phyloP scores from a whole-genome alignment of 768 basidiomycete genomes.

The Lentinula detonsa region DNA sequence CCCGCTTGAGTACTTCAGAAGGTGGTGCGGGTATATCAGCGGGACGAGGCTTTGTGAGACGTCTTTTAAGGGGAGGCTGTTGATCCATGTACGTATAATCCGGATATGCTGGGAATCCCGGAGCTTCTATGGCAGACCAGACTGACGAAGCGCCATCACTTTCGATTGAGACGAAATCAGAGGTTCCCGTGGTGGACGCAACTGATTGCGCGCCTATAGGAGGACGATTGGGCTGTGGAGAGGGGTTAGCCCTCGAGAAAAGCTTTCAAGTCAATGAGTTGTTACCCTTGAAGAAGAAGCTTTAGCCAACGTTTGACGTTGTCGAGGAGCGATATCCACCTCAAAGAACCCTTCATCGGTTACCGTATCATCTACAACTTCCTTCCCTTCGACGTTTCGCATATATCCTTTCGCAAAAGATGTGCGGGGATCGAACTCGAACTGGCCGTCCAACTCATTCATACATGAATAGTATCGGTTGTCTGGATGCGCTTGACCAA shows the following conservation, averaged over 20 bases:
- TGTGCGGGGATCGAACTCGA: constrained; percentile 17
- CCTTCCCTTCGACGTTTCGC: neutral
- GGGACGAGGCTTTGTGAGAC: constrained; percentile 4
- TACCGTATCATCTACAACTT: constrained; percentile 7
- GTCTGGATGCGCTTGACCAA: constrained; percentile 18
- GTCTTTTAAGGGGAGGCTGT: neutral
- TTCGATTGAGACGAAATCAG: neutral
- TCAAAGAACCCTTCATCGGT: constrained; percentile 13
- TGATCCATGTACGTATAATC: neutral
- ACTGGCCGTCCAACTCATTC: constrained; percentile 14
- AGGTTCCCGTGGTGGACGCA: neutral
- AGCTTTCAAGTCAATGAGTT: neutral
- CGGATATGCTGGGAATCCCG: neutral
- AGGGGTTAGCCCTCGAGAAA: neutral
- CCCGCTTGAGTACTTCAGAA: constrained; percentile 5
- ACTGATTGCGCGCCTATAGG: neutral
- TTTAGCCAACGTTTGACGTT: neutral
- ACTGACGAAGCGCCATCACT: neutral
- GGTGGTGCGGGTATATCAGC: constrained; percentile 6
- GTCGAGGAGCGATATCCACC: neutral
- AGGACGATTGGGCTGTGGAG: neutral
- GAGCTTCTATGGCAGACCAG: constrained; percentile 4
- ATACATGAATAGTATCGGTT: constrained; percentile 24
- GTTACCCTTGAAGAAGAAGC: neutral
- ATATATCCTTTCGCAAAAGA: constrained; percentile 12